These are phyloP conservation scores for Elsinoe perseae DNA, from an alignment of 2,329 filamentous ascomycete genomes.

Conservation along the genomic window DNA sequence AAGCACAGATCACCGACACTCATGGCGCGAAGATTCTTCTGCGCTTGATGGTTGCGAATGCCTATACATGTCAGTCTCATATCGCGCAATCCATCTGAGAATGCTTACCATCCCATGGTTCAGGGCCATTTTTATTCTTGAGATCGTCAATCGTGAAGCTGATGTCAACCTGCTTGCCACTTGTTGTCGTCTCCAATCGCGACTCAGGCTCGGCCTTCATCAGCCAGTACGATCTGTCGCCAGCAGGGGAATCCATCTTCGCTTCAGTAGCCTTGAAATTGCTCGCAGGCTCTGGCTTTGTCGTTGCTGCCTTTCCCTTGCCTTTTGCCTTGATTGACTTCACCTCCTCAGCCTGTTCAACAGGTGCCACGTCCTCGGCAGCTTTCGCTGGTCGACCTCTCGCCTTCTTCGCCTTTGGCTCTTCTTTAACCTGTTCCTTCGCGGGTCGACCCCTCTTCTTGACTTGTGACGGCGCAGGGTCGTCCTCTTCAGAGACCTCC, in stretches of 20 bases:
- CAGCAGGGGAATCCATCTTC: background rate
- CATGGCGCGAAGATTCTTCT: conserved; percentile 89
- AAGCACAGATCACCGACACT: conserved; percentile 85
- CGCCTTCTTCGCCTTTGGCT: conserved; percentile 19
- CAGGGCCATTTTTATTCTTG: conserved; percentile 60
- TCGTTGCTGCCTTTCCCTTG: conserved; percentile 18
- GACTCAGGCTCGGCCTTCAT: conserved; percentile 66
- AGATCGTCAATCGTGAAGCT: conserved; percentile 93
- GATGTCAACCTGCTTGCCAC: conserved; percentile 79
- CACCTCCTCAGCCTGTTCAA: conserved; percentile 15
- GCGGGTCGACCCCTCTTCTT: conserved; percentile 27
- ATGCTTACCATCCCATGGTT: conserved; percentile 79
- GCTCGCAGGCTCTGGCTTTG: conserved; percentile 2
- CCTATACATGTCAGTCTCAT: conserved; percentile 30
- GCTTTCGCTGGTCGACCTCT: conserved; percentile 19
- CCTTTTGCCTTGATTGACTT: conserved; percentile 14
- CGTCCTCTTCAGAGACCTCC: background rate
- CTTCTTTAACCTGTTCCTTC: conserved; percentile 19
- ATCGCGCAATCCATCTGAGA: background rate
- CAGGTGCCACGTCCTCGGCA: conserved; percentile 18
- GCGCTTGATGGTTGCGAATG: conserved; percentile 50
- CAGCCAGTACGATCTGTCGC: conserved; percentile 37
- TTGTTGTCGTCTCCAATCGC: conserved; percentile 56
- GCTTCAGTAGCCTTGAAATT: conserved; percentile 15
- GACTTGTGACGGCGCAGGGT: background rate